phyloP scores from a whole-genome alignment of 306 rosid species.

The Quercus aquifolioides region DNA sequence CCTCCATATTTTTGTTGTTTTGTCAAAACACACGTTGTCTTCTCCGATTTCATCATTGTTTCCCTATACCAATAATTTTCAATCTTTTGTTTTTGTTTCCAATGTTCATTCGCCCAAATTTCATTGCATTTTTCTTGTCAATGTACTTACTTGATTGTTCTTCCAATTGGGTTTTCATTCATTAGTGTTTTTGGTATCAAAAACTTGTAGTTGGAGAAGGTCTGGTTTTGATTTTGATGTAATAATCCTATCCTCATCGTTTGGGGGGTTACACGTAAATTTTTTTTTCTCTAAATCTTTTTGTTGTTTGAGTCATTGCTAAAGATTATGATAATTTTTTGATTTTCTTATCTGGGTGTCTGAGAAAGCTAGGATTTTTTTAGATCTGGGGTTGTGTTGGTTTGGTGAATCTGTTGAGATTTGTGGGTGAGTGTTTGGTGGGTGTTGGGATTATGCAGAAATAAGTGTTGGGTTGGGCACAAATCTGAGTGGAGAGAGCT shows the following conservation, averaged over 20 bases:
- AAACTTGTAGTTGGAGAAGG: background rate
- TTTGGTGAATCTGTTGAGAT: conserved; percentile 35
- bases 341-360: conserved; percentile 11
- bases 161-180: conserved; percentile 19
- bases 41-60: background rate
- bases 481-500: conserved; percentile 33
- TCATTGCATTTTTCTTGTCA: conserved; percentile 14
- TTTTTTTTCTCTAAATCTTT: background rate
- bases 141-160: conserved; percentile 23
- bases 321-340: background rate
- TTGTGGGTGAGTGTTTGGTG: conserved; percentile 23
- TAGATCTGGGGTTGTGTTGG: conserved; percentile 12
- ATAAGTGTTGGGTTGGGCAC: conserved; percentile 37
- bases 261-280: background rate
- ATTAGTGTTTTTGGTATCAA: conserved; percentile 3
- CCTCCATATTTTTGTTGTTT: conserved; percentile 15
- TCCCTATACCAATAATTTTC: background rate
- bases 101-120: background rate
- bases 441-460: conserved; percentile 34
- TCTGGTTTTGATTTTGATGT: background rate
- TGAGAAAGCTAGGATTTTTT: conserved; percentile 24
- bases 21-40: background rate
- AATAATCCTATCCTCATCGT: background rate
- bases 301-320: conserved; percentile 5
- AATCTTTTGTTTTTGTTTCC: background rate